Conservation (phyloP, 1,284 basidiomycete genomes). For the Blastosporella zonata region DNA sequence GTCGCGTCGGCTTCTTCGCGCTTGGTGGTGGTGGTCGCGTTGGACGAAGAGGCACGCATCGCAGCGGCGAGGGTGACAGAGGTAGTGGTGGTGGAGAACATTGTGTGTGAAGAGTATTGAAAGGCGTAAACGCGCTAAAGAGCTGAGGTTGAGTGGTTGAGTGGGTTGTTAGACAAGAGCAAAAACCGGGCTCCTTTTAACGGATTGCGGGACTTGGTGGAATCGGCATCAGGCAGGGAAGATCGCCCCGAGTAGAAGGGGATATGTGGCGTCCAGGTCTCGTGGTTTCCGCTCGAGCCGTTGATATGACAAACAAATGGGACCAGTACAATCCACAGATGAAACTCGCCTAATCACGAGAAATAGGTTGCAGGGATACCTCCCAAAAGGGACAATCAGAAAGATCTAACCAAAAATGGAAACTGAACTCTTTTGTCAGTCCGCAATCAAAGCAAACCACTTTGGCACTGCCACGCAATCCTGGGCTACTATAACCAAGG, state of each 20-base stretch:
- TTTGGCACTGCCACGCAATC: constrained; percentile 7
- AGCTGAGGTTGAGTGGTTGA: constrained; percentile 17
- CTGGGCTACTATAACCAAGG: no score
- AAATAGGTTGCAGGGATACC: constrained; percentile 9
- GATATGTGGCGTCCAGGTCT: constrained; percentile 33
- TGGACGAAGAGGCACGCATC: constrained; percentile 13
- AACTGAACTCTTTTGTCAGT: constrained; percentile 9
- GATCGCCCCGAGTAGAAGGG: constrained; percentile 27
- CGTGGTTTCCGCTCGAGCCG: constrained; percentile 34
- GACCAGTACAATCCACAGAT: constrained; percentile 3
- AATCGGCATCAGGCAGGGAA: constrained; percentile 26
- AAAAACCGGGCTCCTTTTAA: constrained; percentile 32
- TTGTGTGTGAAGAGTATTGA: constrained; percentile 11
- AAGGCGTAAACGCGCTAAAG: constrained; percentile 9
- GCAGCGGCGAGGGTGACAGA: constrained; percentile 3
- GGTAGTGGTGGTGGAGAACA: constrained; percentile 21
- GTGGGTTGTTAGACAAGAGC: constrained; percentile 15
- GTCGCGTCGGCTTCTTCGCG: constrained; percentile 16
- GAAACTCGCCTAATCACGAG: constrained; percentile 14
- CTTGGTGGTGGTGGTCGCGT: constrained; percentile 16
- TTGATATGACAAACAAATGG: constrained; percentile 34
- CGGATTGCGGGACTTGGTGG: constrained; percentile 16
- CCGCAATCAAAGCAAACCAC: constrained; percentile 8
- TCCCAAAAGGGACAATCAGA: constrained; percentile 6
- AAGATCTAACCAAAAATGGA: constrained; percentile 12